Evolutionary conservation across 1,284 basidiomycete genomes (phyloP), one percentile per base, ranked within the genome.

Genomic region (Ustilago crameri): DNA sequence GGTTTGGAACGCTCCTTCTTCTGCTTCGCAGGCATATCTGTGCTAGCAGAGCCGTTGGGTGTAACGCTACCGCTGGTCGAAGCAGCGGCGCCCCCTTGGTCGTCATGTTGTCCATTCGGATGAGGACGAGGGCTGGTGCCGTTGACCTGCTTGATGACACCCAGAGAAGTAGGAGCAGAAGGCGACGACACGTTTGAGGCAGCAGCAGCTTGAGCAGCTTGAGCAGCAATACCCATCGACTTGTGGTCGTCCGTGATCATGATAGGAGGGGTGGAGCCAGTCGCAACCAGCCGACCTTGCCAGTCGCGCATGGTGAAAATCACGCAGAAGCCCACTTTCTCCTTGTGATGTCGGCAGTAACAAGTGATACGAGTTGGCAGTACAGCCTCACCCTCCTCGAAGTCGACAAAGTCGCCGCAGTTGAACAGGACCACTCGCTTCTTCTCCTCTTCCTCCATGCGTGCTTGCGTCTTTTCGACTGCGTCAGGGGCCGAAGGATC

Each of bases 301-400:
- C 90, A 86, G 73, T 97, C 92, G 76, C 90, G 88, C 86, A 98
- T 88, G 18, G 90, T 90, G 84, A 98, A 92, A 78, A 92, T 91
- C 71, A 98, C 90, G 82, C 91, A 85, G 85, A 98, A 99, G 1
- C 96, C 96, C 46, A 91, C 87, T 86, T 97, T 98, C 85, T 98
- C 96, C 65, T 93, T 90, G 85, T 99, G 96, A 86, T 98, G 96
- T 51, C 96, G 91, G 80, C 96, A 98, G 84, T 99, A 99, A 85
- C 96, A 99, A 8, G 96, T 97, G 72, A 99, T 93, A 46, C 96
- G 89, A 47, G 98, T 90, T 3, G 96, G 96, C 17, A 99, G 87
- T 18, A 93, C 88, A 14, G 91, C 91, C 37, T 92, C 91, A 32
- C 96, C 96, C 18, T 90, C 88, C 15, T 90, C 91, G 81, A 98